Evolutionary conservation across 2,329 filamentous ascomycete genomes (phyloP), one percentile per base, ranked within the genome.

Genomic region (Aspergillus tubingensis): DNA sequence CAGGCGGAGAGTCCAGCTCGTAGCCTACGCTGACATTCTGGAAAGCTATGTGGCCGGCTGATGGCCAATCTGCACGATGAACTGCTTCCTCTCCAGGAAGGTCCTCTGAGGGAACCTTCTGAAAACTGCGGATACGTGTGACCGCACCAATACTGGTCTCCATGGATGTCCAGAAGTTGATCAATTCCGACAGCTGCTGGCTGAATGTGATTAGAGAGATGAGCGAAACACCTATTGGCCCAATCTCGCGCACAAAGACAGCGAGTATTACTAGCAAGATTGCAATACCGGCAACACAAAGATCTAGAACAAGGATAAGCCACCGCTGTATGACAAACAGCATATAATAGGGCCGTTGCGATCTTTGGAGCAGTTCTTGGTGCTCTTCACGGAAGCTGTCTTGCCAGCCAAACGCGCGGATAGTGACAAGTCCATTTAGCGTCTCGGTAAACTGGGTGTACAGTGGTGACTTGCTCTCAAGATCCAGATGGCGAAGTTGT

Each of bases 401-500:
- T 32, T 23, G 50, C 50, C 50, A 52, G 11, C 50, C 27, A 23
- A 52, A 52, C 8, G 50, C 50, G 3, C 50, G 50, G 4, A 52
- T 52, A 4, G 50, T 52, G 19, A 52, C 36, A 36, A 52, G 50
- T 5, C 50, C 50, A 21, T 23, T 39, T 3, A 52, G 30, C 4
- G 50, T 52, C 50, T 52, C 50, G 8, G 50, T 52, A 27, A 52
- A 39, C 1, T 52, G 50, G 30, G 50, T 38, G 11, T 52, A 52
- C 11, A 52, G 17, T 10, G 50, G 32, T 6, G 50, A 52, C 30
- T 52, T 52, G 17, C 30, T 38, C 36, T 52, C 50, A 2, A 52
- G 27, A 11, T 52, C 50, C 30, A 52, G 27, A 39, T 39, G 17
- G 5, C 50, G 32, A 11, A 52, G 50, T 17, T 52, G 50, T 8